Percentiles rank a stretch among this genome's conserved stretches.
Evolutionary conservation across 345 rosid species (phyloP).

Genomic region (Ailanthus altissimus): DNA sequence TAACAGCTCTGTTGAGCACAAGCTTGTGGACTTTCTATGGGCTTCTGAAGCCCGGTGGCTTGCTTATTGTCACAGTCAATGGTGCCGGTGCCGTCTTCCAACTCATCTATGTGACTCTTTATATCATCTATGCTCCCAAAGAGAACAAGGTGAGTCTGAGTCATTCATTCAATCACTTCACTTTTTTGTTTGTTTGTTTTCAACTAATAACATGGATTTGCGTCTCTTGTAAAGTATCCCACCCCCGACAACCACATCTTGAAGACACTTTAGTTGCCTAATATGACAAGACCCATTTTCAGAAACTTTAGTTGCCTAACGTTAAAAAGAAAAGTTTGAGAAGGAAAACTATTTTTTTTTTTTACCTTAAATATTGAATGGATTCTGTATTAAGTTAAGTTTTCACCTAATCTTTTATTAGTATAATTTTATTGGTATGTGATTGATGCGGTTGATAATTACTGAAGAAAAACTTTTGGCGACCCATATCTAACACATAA

Average conservation of each 20-base stretch:
- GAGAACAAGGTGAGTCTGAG: slow-evolving; percentile 40
- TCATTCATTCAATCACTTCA: too few relatives aligned
- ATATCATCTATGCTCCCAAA: slow-evolving; percentile 47
- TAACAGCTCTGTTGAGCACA: slow-evolving; percentile 58
- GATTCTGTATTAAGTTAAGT: too few relatives aligned
- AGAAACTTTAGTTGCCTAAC: too few relatives aligned
- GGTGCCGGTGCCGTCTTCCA: slow-evolving; percentile 51
- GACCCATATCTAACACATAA: too few relatives aligned
- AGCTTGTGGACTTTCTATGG: slow-evolving; percentile 70
- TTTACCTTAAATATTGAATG: too few relatives aligned
- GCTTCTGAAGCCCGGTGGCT: slow-evolving; percentile 49
- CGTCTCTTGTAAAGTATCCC: not conserved
- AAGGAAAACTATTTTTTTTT: too few relatives aligned
- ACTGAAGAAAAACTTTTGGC: too few relatives aligned
- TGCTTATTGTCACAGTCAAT: slow-evolving; percentile 53
- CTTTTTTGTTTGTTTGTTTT: not conserved
- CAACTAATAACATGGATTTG: too few relatives aligned
- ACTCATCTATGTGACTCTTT: slow-evolving; percentile 45
- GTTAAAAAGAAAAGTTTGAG: too few relatives aligned
- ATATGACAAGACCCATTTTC: not conserved
- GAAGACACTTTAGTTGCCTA: not conserved
- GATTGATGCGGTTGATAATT: too few relatives aligned
- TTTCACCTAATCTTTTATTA: too few relatives aligned
- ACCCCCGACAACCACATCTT: not conserved
- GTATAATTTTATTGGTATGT: too few relatives aligned